Percentiles rank a stretch among this genome's conserved stretches.
These are phyloP conservation scores for Fraxinus cuspidata DNA, from an alignment of 257 asterid species.

Conservation along the genomic window DNA sequence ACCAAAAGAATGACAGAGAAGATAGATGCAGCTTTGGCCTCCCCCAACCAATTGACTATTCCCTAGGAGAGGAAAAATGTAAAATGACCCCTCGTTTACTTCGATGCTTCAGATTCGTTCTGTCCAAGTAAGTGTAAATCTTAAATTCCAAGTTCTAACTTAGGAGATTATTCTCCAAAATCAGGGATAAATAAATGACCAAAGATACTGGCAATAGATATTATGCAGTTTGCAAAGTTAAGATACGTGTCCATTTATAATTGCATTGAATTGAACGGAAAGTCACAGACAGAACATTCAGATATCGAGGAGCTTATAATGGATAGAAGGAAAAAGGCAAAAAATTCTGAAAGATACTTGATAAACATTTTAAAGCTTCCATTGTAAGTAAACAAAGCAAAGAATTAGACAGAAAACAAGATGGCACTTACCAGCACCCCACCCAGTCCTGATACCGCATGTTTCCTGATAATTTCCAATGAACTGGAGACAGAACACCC, in stretches of 20 bases:
- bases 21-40: background rate
- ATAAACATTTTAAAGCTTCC: background rate
- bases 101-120: background rate
- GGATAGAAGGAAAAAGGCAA: background rate
- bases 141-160: background rate
- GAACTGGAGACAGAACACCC: slow-evolving; percentile 53
- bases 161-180: background rate
- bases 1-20: background rate
- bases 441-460: slow-evolving; percentile 74
- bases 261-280: background rate
- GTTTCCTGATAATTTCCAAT: slow-evolving; percentile 96
- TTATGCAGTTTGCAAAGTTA: background rate
- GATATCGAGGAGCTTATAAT: background rate
- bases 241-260: background rate
- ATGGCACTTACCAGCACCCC: slow-evolving; percentile 84
- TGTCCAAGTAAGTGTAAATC: background rate
- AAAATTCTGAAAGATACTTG: background rate
- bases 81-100: background rate
- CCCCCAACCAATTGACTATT: background rate
- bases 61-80: background rate
- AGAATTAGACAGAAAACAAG: slow-evolving; percentile 6
- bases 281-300: background rate
- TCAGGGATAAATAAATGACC: background rate
- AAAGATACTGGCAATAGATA: background rate
- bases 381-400: background rate